A percentile compares a stretch with the other conserved stretches of the same genome.
Conservation (phyloP, 495 filamentous ascomycete genomes). For the Daldinia grandis region DNA sequence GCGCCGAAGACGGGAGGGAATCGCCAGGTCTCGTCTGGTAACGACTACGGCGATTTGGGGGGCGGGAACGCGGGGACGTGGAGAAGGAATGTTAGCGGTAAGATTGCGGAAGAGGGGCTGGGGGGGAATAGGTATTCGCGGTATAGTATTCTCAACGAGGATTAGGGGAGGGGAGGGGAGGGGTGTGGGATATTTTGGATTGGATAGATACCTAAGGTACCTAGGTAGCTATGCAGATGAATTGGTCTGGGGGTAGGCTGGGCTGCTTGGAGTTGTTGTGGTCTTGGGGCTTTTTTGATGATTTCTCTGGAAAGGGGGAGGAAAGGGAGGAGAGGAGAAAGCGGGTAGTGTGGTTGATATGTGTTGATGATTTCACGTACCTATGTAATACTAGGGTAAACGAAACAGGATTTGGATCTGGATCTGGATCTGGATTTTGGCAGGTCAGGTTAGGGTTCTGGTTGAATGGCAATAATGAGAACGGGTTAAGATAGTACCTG, state of each 20-base stretch:
- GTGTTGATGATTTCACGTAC: conserved; percentile 37
- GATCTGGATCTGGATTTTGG: conserved; percentile 16
- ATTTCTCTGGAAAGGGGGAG: conserved; percentile 1
- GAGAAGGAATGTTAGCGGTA: conserved; percentile 79
- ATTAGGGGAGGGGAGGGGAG: conserved; percentile 20
- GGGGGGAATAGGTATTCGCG: conserved; percentile 39
- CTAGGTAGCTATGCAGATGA: too few relatives aligned
- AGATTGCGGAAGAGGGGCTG: conserved; percentile 82
- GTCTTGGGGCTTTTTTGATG: not conserved
- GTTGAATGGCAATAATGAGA: conserved; percentile 22
- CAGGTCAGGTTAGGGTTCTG: conserved; percentile 12
- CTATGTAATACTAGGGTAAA: conserved; percentile 34
- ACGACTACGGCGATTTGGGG: conserved; percentile 66
- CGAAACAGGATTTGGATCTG: not conserved
- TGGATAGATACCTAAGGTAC: too few relatives aligned
- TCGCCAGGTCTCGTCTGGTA: conserved; percentile 63
- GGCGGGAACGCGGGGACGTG: conserved; percentile 44
- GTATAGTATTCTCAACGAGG: conserved; percentile 48
- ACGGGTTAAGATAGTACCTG: not conserved
- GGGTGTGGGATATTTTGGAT: not conserved
- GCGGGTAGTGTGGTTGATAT: not conserved
- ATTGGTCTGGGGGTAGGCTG: too few relatives aligned
- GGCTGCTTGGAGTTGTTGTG: not conserved
- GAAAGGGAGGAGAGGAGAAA: not conserved
- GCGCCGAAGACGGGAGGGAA: conserved; percentile 4